Conservation (phyloP, 495 filamentous ascomycete genomes). For the Hypoxylon intermedium region DNA sequence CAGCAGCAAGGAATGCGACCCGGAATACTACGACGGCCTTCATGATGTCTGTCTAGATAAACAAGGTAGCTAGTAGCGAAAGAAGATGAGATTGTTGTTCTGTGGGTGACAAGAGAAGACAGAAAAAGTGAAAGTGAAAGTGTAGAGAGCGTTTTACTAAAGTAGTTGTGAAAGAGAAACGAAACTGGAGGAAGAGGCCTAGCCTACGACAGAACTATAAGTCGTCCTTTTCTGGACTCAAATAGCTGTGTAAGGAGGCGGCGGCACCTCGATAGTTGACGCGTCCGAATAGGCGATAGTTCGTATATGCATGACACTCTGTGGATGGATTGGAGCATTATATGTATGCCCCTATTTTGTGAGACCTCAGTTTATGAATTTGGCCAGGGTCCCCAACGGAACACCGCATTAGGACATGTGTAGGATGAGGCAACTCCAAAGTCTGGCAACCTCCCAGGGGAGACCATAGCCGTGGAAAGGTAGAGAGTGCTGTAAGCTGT, state of each 20-base stretch:
- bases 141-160: slow-evolving; percentile 1
- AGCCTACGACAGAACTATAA: slow-evolving; percentile 13
- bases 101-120: no score
- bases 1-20: slow-evolving; percentile 42
- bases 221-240: slow-evolving; percentile 10
- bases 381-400: slow-evolving; percentile 2
- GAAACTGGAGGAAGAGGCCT: slow-evolving; percentile 1
- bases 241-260: slow-evolving; percentile 11
- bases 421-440: neutral
- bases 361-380: neutral
- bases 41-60: slow-evolving; percentile 49
- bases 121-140: neutral
- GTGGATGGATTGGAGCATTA: slow-evolving; percentile 5
- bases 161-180: neutral
- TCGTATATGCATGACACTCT: slow-evolving; percentile 18
- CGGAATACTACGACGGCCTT: slow-evolving; percentile 44
- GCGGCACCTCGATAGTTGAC: slow-evolving; percentile 14
- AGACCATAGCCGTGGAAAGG: neutral
- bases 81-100: no score
- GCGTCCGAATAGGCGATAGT: slow-evolving; percentile 31
- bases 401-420: slow-evolving; percentile 6
- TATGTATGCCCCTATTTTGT: slow-evolving; percentile 6
- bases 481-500: neutral
- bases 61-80: neutral
- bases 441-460: neutral